Base-by-base conservation (phyloP, 768 basidiomycete genomes). In the Hebeloma cylindrosporum region DNA sequence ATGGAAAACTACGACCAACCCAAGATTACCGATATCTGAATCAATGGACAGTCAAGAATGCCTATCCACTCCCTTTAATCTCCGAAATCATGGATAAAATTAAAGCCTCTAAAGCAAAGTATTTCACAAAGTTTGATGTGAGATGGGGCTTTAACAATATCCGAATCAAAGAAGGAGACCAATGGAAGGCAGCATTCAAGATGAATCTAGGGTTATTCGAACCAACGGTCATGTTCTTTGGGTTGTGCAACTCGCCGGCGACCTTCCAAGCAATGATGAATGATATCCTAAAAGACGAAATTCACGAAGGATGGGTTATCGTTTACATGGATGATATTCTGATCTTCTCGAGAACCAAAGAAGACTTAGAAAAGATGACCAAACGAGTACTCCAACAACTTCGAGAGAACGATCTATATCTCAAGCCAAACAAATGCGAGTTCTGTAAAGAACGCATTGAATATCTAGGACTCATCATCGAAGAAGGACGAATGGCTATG, bases 161-260 rank as follows among this genome's bases (percentile, higher is more conserved):
- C 14, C 48, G 67, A 3, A 65, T 76, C 22, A 60, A 60, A 1
- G 14, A 46, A 33, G 71, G 68, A 5, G 63, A 75, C 40, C 53
- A 72, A 55, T 68, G 63, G 63, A 76, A 75, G 50, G 73, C 68
- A 0, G 67, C 71, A 0, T 77, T 78, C 56, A 43, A 42, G 1
- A 70, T 64, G 0, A 53, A 62, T 7, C 47, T 44, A 9, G 72
- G 72, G 1, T 43, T 62, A 1, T 74, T 61, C 37, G 60, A 72
- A 56, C 66, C 58, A 1, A 45, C 51, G 0, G 69, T 73, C 4
- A 71, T 73, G 67, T 70, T 67, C 25, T 68, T 68, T 27, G 62
- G 65, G 6, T 17, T 67, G 1, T 59, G 52, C 17, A 72, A 75
- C 38, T 60, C 56, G 3, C 61, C 62, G 0, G 62, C 65, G 2